phyloP scores from a whole-genome alignment of 495 filamentous ascomycete species.

The Pyrenula aspistea region DNA sequence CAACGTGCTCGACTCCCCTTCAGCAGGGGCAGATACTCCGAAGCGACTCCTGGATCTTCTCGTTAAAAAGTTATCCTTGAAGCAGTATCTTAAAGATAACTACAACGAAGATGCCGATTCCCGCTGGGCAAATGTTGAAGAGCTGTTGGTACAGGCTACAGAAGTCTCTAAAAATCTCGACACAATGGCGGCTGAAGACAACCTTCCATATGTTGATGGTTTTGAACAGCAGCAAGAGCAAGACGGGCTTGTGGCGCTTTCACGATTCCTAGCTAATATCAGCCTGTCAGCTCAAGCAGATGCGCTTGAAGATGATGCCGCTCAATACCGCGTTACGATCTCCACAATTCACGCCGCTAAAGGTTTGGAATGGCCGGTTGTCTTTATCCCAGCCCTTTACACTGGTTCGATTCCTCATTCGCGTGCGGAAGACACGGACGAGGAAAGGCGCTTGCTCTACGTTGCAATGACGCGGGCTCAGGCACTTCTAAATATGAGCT shows the following conservation, averaged over 20 bases:
- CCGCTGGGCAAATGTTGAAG: constrained; percentile 86
- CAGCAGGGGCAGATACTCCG: constrained; percentile 35
- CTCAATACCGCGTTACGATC: constrained; percentile 64
- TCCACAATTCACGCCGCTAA: constrained; percentile 97
- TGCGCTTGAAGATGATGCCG: constrained; percentile 28
- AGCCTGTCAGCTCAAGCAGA: constrained; percentile 69
- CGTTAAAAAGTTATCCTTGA: constrained; percentile 59
- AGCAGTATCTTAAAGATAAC: constrained; percentile 55
- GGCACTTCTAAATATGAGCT: constrained; percentile 81
- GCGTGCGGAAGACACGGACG: constrained; percentile 78
- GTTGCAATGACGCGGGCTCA: constrained; percentile 97
- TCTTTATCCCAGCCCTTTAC: constrained; percentile 88
- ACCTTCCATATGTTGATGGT: constrained; percentile 66
- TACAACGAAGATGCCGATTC: constrained; percentile 69
- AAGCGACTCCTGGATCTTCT: constrained; percentile 64
- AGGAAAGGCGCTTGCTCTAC: constrained; percentile 85
- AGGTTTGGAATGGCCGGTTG: constrained; percentile 92
- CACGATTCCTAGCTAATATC: constrained; percentile 81
- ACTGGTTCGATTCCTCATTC: constrained; percentile 90
- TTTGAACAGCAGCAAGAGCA: constrained; percentile 51
- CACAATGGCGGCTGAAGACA: constrained; percentile 39
- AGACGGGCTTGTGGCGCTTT: constrained; percentile 51
- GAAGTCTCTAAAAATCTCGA: constrained; percentile 27
- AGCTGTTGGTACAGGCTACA: constrained; percentile 68
- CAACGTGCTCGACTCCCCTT: constrained; percentile 10